Evolutionary conservation across 169 alveolate species (phyloP).

Genomic region (Babesia sp.): DNA sequence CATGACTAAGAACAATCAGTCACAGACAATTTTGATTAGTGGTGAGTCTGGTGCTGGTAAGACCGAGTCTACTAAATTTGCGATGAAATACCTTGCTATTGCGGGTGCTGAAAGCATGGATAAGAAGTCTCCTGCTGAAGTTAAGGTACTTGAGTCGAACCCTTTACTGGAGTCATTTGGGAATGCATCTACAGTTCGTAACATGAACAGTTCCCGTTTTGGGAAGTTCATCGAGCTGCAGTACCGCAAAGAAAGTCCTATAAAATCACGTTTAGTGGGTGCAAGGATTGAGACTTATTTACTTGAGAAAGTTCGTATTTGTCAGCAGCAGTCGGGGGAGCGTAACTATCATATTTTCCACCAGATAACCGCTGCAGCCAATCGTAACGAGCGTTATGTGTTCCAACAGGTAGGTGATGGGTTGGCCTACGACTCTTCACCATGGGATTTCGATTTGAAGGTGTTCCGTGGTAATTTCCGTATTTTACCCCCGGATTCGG

Average conservation of each 20-base stretch:
- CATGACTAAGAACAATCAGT: conserved; percentile 83
- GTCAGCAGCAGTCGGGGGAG: conserved; percentile 92
- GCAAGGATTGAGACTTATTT: conserved; percentile 95
- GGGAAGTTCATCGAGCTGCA: conserved; percentile 98
- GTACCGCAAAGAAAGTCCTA: conserved; percentile 59
- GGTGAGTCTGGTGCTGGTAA: conserved; percentile 99
- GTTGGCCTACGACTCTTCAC: conserved; percentile 29
- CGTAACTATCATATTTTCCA: conserved; percentile 97
- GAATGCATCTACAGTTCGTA: conserved; percentile 95
- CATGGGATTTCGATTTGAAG: conserved; percentile 55
- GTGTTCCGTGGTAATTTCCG: conserved; percentile 51
- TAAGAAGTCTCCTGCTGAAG: conserved; percentile 76
- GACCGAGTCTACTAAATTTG: conserved; percentile 97
- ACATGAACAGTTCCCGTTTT: conserved; percentile 94
- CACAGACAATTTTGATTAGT: conserved; percentile 93
- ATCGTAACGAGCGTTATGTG: conserved; percentile 43
- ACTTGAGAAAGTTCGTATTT: conserved; percentile 96
- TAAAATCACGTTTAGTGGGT: conserved; percentile 88
- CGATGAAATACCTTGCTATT: conserved; percentile 91
- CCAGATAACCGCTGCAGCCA: conserved; percentile 89
- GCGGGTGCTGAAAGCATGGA: conserved; percentile 80
- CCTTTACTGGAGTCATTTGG: conserved; percentile 99
- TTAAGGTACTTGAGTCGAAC: conserved; percentile 93
- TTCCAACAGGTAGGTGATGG: conserved; percentile 47
- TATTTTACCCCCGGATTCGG: conserved; percentile 48